Base-by-base conservation (phyloP, 2,329 filamentous ascomycete genomes). In the Westerdykella sp. region DNA sequence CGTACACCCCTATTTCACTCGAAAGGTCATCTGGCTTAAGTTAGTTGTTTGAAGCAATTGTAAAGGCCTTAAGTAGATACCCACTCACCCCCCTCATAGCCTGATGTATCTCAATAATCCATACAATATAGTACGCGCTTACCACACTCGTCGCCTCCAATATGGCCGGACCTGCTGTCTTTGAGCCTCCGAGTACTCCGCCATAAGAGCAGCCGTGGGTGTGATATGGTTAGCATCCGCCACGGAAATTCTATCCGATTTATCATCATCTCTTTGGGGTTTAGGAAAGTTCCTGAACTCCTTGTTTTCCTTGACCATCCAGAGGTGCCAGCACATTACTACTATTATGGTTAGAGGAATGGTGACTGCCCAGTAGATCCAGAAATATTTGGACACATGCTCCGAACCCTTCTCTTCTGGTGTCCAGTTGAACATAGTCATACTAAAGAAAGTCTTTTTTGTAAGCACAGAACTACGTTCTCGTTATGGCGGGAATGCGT, bases 351-450 rank as follows among this genome's bases (percentile, higher is more conserved):
- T 49, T 14, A 49, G 38, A 7, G 47, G 47, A 23, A 46, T 25
- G 9, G 47, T 37, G 12, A 49, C 38, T 5, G 39, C 49, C 46
- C 46, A 49, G 36, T 49, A 51, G 1, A 51, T 23, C 49, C 49
- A 51, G 15, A 51, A 30, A n/a, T 49, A 43, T 5, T 30, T 36
- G 18, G 46, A 47, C n/a, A 35, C 21, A 7, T 37, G 12, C 2
- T 18, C 14, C 4, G 36, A 5, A 4, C 18, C 13, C 3, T 44
- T 41, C 7, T 14, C 16, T 15, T 35, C 7, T 6, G 42, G 14
- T 5, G 31, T 25, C 42, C 41, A 51, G 31, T 51, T 34, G 22
- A 51, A 49, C 38, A 51, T 40, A 4, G 37, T 35, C 42, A 48
- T 45, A 36, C 42, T 46, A 34, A 47, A 47, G 16, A 51, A 39